Conservation (phyloP, 805 yeast species). For the Saccharomycodes ludwigii region DNA sequence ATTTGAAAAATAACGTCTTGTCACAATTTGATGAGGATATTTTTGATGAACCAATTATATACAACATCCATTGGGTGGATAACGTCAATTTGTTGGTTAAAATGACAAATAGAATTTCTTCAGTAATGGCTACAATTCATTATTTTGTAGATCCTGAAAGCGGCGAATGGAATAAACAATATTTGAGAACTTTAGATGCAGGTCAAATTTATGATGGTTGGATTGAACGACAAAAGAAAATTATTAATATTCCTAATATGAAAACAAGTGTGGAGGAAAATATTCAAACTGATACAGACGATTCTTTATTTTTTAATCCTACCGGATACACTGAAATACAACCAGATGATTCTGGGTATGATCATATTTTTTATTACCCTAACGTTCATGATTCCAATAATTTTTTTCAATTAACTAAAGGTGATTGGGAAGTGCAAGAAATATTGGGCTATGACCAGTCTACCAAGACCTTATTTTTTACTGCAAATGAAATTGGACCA, state of each 20-base stretch:
- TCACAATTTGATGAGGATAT: conserved; percentile 12
- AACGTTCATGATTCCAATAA: conserved; percentile 31
- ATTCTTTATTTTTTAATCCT: neutral
- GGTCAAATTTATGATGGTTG: conserved; percentile 34
- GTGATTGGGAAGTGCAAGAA: conserved; percentile 41
- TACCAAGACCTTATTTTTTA: conserved; percentile 38
- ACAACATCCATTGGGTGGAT: conserved; percentile 51
- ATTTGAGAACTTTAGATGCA: conserved; percentile 30
- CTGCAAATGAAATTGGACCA: conserved; percentile 33
- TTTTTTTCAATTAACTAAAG: conserved; percentile 27
- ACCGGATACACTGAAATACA: conserved; percentile 54
- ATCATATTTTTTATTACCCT: conserved; percentile 52
- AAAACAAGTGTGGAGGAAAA: conserved; percentile 15
- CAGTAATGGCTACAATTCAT: conserved; percentile 32
- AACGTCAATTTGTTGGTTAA: conserved; percentile 39
- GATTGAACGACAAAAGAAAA: conserved; percentile 42
- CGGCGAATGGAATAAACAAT: neutral
- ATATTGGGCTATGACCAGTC: conserved; percentile 33
- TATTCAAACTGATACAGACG: conserved; percentile 8
- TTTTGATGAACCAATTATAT: conserved; percentile 37
- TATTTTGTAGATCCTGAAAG: conserved; percentile 27
- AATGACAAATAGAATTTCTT: conserved; percentile 52
- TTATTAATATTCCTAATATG: conserved; percentile 27
- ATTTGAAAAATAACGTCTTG: conserved; percentile 18
- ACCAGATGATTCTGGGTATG: conserved; percentile 37